Percentiles rank a stretch among this genome's conserved stretches.
phyloP scores from a whole-genome alignment of 805 yeast genomes.

The Ogataea nakhonphanomensis region DNA sequence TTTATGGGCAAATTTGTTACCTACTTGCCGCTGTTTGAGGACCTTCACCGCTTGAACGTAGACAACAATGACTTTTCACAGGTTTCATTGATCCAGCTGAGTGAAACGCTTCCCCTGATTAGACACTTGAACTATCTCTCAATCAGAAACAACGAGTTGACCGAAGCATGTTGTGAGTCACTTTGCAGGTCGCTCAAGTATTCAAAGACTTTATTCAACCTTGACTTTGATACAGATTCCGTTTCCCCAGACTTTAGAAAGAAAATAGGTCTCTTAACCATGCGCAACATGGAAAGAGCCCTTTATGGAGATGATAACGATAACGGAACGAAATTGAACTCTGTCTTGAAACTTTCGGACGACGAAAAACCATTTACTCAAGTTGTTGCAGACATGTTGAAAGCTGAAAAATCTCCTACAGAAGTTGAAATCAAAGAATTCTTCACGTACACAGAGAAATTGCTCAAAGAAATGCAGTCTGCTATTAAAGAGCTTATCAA shows the following conservation, averaged over 20 bases:
- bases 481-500: constrained; percentile 56
- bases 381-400: constrained; percentile 21
- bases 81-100: constrained; percentile 53
- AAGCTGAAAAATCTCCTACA: constrained; percentile 12
- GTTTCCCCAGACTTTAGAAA: constrained; percentile 64
- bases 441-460: constrained; percentile 38
- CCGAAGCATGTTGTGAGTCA: constrained; percentile 59
- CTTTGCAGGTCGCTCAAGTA: constrained; percentile 67
- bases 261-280: constrained; percentile 71
- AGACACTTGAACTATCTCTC: constrained; percentile 65
- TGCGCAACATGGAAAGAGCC: constrained; percentile 73
- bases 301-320: constrained; percentile 32
- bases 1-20: constrained; percentile 55
- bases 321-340: neutral
- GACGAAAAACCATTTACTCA: constrained; percentile 21
- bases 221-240: constrained; percentile 63
- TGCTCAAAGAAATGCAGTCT: constrained; percentile 42
- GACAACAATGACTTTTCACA: constrained; percentile 63
- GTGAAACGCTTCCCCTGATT: constrained; percentile 70
- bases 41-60: constrained; percentile 62
- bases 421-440: constrained; percentile 23
- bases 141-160: constrained; percentile 58
- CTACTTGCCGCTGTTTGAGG: constrained; percentile 65
- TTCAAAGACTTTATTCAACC: constrained; percentile 58
- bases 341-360: constrained; percentile 1